These are phyloP conservation scores for Cruciata laevipes DNA, from an alignment of 257 asterid genomes.

Conservation along the genomic window DNA sequence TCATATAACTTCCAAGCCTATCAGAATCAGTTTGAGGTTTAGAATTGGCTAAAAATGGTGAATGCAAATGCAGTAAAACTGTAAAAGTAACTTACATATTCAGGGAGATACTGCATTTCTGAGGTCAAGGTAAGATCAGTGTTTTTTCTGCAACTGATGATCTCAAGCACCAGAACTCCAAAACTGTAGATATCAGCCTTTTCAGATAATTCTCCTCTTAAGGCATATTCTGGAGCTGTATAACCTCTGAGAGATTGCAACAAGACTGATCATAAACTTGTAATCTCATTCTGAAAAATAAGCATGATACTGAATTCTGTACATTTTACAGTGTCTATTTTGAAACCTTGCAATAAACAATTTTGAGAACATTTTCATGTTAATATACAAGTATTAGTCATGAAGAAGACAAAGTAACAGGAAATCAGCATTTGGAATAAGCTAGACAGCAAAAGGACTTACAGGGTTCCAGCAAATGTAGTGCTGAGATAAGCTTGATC, in stretches of 20 bases:
- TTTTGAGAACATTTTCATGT: too few species aligned
- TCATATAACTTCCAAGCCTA: constrained; percentile 77
- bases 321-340: too few species aligned
- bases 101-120: constrained; percentile 73
- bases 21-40: neutral
- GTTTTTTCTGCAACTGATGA: constrained; percentile 56
- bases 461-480: constrained; percentile 81
- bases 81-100: constrained; percentile 40
- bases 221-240: constrained; percentile 77
- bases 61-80: constrained; percentile 1
- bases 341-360: too few species aligned
- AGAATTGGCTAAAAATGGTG: neutral
- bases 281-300: neutral
- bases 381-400: neutral
- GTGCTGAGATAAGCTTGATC: constrained; percentile 92
- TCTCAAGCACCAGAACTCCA: constrained; percentile 65
- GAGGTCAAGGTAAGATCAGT: constrained; percentile 61
- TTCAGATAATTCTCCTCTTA: constrained; percentile 67
- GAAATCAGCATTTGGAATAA: neutral
- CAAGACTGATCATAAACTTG: neutral
- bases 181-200: constrained; percentile 79
- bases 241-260: constrained; percentile 41
- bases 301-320: neutral
- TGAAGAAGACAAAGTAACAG: neutral
- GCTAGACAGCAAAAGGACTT: constrained; percentile 18